Percentiles rank a stretch among this genome's conserved stretches.
These are phyloP conservation scores for Olyra latifolia DNA, from an alignment of 176 grass and related monocot genomes.

Conservation along the genomic window DNA sequence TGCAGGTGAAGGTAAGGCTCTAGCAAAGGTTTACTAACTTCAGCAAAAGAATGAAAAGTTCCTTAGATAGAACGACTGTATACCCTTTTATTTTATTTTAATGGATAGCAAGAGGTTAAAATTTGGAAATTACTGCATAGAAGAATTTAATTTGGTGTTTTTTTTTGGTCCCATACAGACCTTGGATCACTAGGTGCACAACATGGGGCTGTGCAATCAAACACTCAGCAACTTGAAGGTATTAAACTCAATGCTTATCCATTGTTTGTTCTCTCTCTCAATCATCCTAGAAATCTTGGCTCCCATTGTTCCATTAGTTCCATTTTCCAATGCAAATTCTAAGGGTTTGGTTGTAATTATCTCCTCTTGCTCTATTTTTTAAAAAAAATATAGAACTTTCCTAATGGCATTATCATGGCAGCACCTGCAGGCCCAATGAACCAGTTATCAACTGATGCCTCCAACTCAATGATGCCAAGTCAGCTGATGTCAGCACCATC, in stretches of 20 bases:
- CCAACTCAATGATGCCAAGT: constrained; percentile 37
- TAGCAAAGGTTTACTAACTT: constrained; percentile 19
- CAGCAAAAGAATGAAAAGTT: background rate
- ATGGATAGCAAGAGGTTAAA: background rate
- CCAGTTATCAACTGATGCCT: constrained; percentile 41
- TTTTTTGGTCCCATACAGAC: constrained; percentile 25
- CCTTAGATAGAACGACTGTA: background rate
- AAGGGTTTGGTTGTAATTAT: constrained; percentile 8
- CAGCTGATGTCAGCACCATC: constrained; percentile 41
- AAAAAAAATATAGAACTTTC: background rate
- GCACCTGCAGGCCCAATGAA: constrained; percentile 37
- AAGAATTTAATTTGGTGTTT: constrained; percentile 26
- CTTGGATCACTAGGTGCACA: constrained; percentile 34
- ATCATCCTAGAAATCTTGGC: background rate
- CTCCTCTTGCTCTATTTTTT: background rate
- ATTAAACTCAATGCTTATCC: constrained; percentile 21
- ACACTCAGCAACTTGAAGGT: constrained; percentile 49
- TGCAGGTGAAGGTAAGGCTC: constrained; percentile 57
- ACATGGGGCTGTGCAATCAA: constrained; percentile 36
- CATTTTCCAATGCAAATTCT: constrained; percentile 18
- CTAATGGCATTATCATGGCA: constrained; percentile 25
- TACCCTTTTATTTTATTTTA: background rate
- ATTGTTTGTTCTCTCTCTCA: constrained; percentile 8
- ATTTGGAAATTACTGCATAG: background rate
- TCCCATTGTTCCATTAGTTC: constrained; percentile 23